These are phyloP conservation scores for Kuraishia cidri DNA, from an alignment of 805 yeast species.

Conservation along the genomic window DNA sequence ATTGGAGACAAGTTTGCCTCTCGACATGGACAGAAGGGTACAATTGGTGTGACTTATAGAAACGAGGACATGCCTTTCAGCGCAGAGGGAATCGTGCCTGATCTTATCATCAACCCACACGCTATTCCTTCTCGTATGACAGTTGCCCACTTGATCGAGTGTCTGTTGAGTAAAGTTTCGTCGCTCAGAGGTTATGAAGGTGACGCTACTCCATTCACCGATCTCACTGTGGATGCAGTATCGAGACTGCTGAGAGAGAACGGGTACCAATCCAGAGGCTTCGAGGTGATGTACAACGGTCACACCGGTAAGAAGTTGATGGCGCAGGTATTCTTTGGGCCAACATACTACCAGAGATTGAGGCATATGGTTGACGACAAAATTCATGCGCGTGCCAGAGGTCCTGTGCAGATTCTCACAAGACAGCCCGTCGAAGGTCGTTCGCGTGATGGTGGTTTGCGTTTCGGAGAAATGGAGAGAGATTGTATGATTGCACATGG, in stretches of 20 bases:
- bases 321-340: slow-evolving; percentile 99
- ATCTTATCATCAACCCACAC: slow-evolving; percentile 95
- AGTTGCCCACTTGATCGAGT: slow-evolving; percentile 97
- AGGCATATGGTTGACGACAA: slow-evolving; percentile 99
- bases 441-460: slow-evolving; percentile 97
- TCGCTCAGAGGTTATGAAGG: slow-evolving; percentile 95
- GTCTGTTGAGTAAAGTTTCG: slow-evolving; percentile 91
- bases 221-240: slow-evolving; percentile 95
- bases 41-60: slow-evolving; percentile 97
- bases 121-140: slow-evolving; percentile 99
- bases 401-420: slow-evolving; percentile 95
- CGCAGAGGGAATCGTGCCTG: slow-evolving; percentile 94
- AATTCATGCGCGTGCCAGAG: slow-evolving; percentile 98
- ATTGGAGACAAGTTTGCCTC: slow-evolving; percentile 99
- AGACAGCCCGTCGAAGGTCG: slow-evolving; percentile 99
- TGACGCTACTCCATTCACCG: slow-evolving; percentile 98
- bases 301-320: slow-evolving; percentile 96
- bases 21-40: slow-evolving; percentile 99
- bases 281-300: slow-evolving; percentile 97
- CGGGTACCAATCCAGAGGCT: slow-evolving; percentile 97
- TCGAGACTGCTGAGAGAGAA: slow-evolving; percentile 88
- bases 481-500: slow-evolving; percentile 99
- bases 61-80: slow-evolving; percentile 99
- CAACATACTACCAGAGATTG: slow-evolving; percentile 96
- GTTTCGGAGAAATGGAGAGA: slow-evolving; percentile 99